Evolutionary conservation across 1,284 basidiomycete genomes (phyloP).

Genomic region (Ganoderma multipileum): DNA sequence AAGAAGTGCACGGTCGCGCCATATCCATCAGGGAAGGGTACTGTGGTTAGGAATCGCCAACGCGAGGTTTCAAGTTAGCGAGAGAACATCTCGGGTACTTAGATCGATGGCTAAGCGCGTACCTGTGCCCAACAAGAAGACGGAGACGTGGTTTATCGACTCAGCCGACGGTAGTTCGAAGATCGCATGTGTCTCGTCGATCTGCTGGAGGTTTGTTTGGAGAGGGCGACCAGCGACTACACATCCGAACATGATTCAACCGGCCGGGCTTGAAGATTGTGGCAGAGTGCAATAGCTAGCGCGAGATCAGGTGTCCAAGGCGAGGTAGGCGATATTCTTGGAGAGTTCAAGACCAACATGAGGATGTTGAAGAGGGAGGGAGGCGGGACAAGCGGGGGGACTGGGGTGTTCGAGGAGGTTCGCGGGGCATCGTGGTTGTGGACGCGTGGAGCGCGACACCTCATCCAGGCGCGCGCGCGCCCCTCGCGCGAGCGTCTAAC

Average conservation of each 20-base stretch:
- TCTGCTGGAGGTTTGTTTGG: slow-evolving; percentile 77
- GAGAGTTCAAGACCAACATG: background rate
- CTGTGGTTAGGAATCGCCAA: slow-evolving; percentile 41
- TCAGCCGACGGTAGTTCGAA: slow-evolving; percentile 82
- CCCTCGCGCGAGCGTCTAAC: slow-evolving; percentile 11
- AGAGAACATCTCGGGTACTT: background rate
- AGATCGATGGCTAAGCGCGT: slow-evolving; percentile 33
- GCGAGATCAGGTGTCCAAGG: background rate
- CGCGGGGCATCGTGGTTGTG: slow-evolving; percentile 16
- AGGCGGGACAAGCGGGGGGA: background rate
- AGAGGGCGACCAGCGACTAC: slow-evolving; percentile 77
- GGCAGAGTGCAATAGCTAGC: background rate
- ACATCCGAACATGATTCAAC: slow-evolving; percentile 72
- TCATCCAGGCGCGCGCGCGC: background rate
- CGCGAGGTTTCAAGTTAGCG: background rate
- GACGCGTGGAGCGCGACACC: slow-evolving; percentile 16
- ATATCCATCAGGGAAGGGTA: slow-evolving; percentile 89
- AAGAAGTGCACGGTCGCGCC: slow-evolving; percentile 91
- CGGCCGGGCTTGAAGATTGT: background rate
- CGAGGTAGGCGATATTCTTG: background rate
- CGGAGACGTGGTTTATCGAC: slow-evolving; percentile 88
- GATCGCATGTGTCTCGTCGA: slow-evolving; percentile 86
- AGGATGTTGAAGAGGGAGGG: background rate
- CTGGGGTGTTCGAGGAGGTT: slow-evolving; percentile 25
- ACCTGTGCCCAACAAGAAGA: slow-evolving; percentile 88